phyloP scores from a whole-genome alignment of 2,329 filamentous ascomycete species.

The Lasiodiplodia theobromae region DNA sequence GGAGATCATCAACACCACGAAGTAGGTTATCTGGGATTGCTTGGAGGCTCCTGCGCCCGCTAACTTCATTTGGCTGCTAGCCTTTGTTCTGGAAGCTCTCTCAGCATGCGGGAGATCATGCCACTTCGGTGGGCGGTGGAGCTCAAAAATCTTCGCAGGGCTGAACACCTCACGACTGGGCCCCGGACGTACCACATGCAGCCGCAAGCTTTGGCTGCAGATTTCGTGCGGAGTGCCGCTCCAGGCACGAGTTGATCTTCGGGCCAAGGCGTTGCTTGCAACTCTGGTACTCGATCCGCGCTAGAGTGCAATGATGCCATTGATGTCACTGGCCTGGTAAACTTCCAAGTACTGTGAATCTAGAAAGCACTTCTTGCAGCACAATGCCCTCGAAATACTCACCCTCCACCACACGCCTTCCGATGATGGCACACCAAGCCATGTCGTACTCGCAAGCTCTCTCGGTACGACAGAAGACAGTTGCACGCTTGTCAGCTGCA shows the following conservation, averaged over 20 bases:
- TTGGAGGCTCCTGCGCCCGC: conserved; percentile 19
- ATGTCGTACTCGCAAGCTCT: conserved; percentile 18
- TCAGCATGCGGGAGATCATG: conserved; percentile 6
- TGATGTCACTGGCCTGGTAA: conserved; percentile 2
- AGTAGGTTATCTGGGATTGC: conserved; percentile 16
- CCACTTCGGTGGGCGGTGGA: conserved; percentile 4
- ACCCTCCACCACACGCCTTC: background rate
- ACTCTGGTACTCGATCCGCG: background rate
- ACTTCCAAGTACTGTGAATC: background rate
- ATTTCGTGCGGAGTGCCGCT: too few relatives aligned
- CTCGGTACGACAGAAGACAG: conserved; percentile 2
- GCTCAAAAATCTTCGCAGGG: conserved; percentile 9
- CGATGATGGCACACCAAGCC: conserved; percentile 5
- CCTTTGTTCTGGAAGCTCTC: conserved; percentile 18
- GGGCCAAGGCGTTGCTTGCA: conserved; percentile 4
- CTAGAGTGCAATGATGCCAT: conserved; percentile 5
- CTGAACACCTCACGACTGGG: background rate
- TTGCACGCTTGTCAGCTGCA: background rate
- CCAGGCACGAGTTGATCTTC: background rate
- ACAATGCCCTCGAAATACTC: background rate
- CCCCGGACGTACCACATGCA: background rate
- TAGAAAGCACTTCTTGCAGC: background rate
- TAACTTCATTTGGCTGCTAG: conserved; percentile 17
- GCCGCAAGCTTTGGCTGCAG: background rate
- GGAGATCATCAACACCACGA: conserved; percentile 26